Conservation (phyloP, 257 asterid species). For the Salvia hispanica region DNA sequence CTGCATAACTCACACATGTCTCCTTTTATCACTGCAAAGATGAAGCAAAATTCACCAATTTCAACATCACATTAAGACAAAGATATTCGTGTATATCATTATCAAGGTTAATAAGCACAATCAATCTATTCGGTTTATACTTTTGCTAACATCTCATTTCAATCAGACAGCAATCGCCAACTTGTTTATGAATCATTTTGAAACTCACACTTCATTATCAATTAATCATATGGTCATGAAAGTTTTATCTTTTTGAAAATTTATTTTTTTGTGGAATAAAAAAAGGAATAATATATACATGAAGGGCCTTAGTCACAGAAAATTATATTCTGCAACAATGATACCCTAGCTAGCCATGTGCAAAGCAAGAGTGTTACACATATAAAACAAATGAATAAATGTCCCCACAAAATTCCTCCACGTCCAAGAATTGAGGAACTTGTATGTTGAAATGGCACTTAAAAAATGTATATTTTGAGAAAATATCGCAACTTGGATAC, state of each 20-base stretch:
- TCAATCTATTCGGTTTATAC: background rate
- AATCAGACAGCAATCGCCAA: conserved; percentile 23
- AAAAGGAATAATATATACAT: background rate
- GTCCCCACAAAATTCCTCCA: conserved; percentile 30
- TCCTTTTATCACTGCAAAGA: conserved; percentile 23
- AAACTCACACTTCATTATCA: conserved; percentile 4
- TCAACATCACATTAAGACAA: conserved; percentile 30
- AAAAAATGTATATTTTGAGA: background rate
- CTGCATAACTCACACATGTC: conserved; percentile 19
- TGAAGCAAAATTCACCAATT: conserved; percentile 15
- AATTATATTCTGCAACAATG: conserved; percentile 4
- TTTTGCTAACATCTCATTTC: conserved; percentile 28
- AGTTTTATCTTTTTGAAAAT: background rate
- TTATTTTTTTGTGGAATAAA: background rate
- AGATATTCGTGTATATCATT: conserved; percentile 31
- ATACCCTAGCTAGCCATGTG: conserved; percentile 18
- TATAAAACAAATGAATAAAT: background rate
- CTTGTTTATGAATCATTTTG: conserved; percentile 5
- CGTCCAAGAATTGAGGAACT: conserved; percentile 41
- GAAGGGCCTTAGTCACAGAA: conserved; percentile 3
- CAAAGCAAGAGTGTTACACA: background rate
- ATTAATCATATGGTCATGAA: conserved; percentile 2
- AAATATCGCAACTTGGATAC: conserved; percentile 19
- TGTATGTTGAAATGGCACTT: background rate
- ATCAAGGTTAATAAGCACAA: conserved; percentile 19